These are phyloP conservation scores for Pseudogymnoascus sp. DNA, from an alignment of 2,329 filamentous ascomycete genomes.

Conservation along the genomic window DNA sequence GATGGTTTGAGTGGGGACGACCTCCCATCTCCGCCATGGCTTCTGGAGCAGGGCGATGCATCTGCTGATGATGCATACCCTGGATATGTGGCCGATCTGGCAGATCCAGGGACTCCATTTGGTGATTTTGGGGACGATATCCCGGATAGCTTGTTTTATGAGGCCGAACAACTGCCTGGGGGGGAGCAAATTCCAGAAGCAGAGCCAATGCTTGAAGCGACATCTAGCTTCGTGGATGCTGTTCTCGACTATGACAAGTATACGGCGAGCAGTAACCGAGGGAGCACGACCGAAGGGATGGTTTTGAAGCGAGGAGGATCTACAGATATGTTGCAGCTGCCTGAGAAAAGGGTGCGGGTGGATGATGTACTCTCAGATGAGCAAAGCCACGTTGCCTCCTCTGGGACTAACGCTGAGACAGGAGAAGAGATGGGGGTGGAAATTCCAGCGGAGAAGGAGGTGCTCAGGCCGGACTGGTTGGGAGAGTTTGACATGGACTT, in stretches of 20 bases:
- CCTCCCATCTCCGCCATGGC: constrained; percentile 32
- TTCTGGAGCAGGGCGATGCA: constrained; percentile 20
- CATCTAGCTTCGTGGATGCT: constrained; percentile 22
- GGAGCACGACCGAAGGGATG: background rate
- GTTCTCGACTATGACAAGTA: constrained; percentile 24
- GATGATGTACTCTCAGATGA: background rate
- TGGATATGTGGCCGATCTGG: constrained; percentile 9
- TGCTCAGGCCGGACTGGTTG: background rate
- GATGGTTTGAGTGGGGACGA: constrained; percentile 31
- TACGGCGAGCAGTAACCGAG: background rate
- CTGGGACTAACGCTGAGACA: background rate
- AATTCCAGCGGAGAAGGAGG: background rate
- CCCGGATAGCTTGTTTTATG: constrained; percentile 21
- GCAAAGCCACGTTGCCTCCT: background rate
- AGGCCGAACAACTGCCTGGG: background rate
- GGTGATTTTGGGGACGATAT: constrained; percentile 23
- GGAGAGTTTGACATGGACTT: background rate
- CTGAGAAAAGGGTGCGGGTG: background rate
- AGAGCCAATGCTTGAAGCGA: constrained; percentile 13
- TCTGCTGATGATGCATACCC: constrained; percentile 5
- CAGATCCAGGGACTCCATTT: constrained; percentile 12
- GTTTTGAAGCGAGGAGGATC: background rate
- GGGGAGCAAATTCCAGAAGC: constrained; percentile 12
- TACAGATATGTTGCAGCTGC: background rate
- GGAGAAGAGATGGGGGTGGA: background rate